Evolutionary conservation across 2,329 filamentous ascomycete species (phyloP).

Genomic region (Neonectria neomacrospora): DNA sequence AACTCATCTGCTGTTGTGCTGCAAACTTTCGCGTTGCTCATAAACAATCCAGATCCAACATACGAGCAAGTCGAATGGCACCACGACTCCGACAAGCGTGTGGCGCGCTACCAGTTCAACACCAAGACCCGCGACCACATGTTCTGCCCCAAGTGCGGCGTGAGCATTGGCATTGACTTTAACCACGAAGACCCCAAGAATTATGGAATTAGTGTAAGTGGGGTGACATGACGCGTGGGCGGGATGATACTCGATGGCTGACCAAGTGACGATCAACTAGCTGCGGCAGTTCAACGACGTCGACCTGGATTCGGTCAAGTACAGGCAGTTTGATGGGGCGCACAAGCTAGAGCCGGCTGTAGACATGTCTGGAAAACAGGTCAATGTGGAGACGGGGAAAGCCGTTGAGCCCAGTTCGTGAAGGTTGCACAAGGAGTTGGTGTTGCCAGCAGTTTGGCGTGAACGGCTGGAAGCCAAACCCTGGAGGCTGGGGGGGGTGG

Average conservation of each 20-base stretch:
- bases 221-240: neutral
- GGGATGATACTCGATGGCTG: conserved; percentile 4
- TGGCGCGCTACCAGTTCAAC: conserved; percentile 54
- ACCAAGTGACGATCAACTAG: conserved; percentile 40
- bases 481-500: neutral
- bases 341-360: conserved; percentile 47
- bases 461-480: neutral
- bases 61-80: conserved; percentile 57
- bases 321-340: conserved; percentile 52
- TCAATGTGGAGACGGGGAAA: conserved; percentile 24
- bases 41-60: conserved; percentile 48
- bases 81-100: conserved; percentile 47
- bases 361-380: conserved; percentile 52
- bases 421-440: conserved; percentile 1
- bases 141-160: conserved; percentile 60
- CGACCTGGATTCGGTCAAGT: conserved; percentile 52
- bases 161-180: conserved; percentile 61
- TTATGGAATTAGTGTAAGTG: conserved; percentile 59
- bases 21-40: conserved; percentile 6
- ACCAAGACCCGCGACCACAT: conserved; percentile 59
- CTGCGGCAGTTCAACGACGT: conserved; percentile 55
- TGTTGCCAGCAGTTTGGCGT: neutral
- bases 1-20: neutral
- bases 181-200: conserved; percentile 38
- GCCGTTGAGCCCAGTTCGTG: conserved; percentile 13